These are phyloP conservation scores for Aspergillus spinulosporus DNA, from an alignment of 2,329 filamentous ascomycete genomes.

Conservation along the genomic window DNA sequence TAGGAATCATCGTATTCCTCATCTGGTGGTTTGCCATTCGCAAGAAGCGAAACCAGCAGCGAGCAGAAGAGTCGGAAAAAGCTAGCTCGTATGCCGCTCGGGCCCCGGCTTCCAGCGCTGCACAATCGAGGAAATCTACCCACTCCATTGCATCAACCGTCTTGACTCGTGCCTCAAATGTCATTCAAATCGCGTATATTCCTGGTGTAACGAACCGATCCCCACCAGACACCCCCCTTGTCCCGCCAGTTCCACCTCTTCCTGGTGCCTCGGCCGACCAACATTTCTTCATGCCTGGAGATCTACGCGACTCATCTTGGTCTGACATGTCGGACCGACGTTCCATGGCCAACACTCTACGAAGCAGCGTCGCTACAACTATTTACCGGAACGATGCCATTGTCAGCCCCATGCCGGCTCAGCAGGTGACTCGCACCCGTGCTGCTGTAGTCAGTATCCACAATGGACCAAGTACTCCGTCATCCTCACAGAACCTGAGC, in stretches of 20 bases:
- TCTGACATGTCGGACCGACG: constrained; percentile 64
- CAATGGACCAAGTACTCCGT: constrained; percentile 60
- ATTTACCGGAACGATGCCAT: constrained; percentile 91
- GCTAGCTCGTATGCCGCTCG: constrained; percentile 52
- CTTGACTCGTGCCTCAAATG: constrained; percentile 92
- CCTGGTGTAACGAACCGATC: constrained; percentile 94
- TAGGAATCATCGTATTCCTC: constrained; percentile 72
- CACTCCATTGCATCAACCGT: constrained; percentile 97
- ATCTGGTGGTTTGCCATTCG: constrained; percentile 89
- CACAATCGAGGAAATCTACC: constrained; percentile 72
- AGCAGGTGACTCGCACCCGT: constrained; percentile 83
- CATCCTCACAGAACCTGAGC: constrained; percentile 19
- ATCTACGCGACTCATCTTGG: constrained; percentile 88
- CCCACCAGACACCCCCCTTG: constrained; percentile 77
- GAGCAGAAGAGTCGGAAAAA: constrained; percentile 50
- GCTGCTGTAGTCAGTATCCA: constrained; percentile 93
- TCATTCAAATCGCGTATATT: constrained; percentile 99
- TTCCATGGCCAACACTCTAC: constrained; percentile 52
- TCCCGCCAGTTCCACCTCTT: constrained; percentile 92
- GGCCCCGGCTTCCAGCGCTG: constrained; percentile 12
- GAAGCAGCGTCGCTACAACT: constrained; percentile 78
- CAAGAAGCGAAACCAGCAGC: constrained; percentile 64
- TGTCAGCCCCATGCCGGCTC: constrained; percentile 73
- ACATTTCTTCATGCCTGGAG: constrained; percentile 89
- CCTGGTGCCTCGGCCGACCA: constrained; percentile 71